Base-by-base conservation (phyloP, 129 eudicot genomes). In the Centrapalus pauciflorus region DNA sequence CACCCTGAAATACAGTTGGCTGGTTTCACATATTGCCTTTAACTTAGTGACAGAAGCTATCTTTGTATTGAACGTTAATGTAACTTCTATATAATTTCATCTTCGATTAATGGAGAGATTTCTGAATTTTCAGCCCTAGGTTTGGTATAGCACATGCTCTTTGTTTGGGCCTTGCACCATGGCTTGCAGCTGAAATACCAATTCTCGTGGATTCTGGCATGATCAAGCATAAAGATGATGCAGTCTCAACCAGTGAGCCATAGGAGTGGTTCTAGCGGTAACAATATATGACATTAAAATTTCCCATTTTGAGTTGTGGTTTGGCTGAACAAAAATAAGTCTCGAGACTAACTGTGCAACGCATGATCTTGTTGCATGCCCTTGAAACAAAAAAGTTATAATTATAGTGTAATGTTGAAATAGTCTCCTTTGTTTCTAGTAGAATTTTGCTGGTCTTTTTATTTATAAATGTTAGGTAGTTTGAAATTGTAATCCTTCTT, bases 101-200 rank as follows among this genome's bases (percentile, higher is more conserved):
- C 60, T 45, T 23, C 46, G 60, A 9, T 29, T 72, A 50, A 49
- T 17, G 23, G 28, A 3, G 12, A 11, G 61, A 0, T n/a, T 41
- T 33, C 9, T 68, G 28, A 59, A 43, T 65, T 46, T 57, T 16
- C 87, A 91, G 98, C 28, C 98, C 96, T 72, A 88, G 98, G 78
- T 92, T 92, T 83, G 98, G 98, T 8, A 85, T 92, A 74, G 98
- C 98, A 19, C 98, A 92, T 80, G 98, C 98, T 28, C 96, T 88
- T 9, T 92, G 98, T 77, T 83, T 92, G 87, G 98, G 98, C 4
- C 98, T 92, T 61, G 98, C 98, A 29, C 98, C 98, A 17, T 92
- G 98, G 98, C 91, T 92, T 56, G 98, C 98, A 7, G 95, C 98
- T 19, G 98, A 92, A 74, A 88, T 92, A 74, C 98, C 98, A 12